A percentile compares a stretch with the other conserved stretches of the same genome.
Conservation (phyloP, 192 early-diverging fungal species). For the Chytriomyces hyalinus region DNA sequence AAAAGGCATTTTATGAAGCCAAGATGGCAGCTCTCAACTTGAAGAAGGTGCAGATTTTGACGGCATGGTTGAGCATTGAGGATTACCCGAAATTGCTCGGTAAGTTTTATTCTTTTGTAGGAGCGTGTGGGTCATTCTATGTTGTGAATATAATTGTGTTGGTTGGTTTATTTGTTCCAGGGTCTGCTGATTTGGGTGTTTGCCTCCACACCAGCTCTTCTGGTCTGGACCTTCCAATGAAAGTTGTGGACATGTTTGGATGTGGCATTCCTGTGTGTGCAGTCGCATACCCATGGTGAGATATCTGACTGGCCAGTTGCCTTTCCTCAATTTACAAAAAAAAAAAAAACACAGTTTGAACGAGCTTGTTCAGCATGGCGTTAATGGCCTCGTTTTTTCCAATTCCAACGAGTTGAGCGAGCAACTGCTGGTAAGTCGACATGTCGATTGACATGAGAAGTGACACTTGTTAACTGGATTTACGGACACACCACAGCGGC, state of each 20-base stretch:
- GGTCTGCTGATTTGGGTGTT: constrained; percentile 91
- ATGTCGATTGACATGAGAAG: not conserved
- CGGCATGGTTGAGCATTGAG: constrained; percentile 78
- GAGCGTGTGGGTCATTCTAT: not conserved
- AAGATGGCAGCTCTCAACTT: constrained; percentile 61
- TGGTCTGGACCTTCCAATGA: constrained; percentile 97
- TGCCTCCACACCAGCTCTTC: constrained; percentile 93
- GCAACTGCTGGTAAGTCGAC: not conserved
- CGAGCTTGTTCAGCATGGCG: constrained; percentile 66
- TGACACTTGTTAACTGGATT: not conserved
- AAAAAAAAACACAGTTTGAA: constrained; percentile 46
- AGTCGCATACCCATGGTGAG: constrained; percentile 42
- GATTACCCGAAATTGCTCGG: constrained; percentile 89
- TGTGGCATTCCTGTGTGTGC: constrained; percentile 91
- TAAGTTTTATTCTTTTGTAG: not conserved
- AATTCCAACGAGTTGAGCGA: constrained; percentile 17
- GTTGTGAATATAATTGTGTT: not conserved
- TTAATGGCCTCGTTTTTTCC: constrained; percentile 74
- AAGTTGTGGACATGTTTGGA: constrained; percentile 98
- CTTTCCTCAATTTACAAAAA: not conserved
- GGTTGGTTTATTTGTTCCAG: constrained; percentile 37
- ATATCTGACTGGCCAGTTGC: not conserved
- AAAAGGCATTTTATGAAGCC: constrained; percentile 72
- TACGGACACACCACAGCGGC: not conserved
- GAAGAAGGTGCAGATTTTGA: constrained; percentile 67